Conservation (phyloP, 2,329 filamentous ascomycete genomes). For the Ploettnerulaceae sp. region DNA sequence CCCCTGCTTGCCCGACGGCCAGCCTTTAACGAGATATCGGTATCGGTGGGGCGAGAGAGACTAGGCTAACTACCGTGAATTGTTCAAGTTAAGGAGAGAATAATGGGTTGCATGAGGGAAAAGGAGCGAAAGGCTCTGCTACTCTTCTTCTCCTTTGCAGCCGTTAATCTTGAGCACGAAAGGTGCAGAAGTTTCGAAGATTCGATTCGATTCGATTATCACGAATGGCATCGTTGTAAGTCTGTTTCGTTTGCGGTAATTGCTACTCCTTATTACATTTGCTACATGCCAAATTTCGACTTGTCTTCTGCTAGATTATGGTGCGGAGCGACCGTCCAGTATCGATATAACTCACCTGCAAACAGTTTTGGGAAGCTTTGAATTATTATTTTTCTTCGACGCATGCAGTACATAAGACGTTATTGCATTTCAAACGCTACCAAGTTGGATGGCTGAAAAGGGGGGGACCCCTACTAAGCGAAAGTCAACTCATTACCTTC, state of each 20-base stretch:
- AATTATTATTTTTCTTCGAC: too few species aligned
- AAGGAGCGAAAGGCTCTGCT: constrained; percentile 4
- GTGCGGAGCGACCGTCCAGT: too few species aligned
- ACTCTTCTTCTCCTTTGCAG: background rate
- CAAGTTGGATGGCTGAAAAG: too few species aligned
- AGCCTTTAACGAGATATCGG: too few species aligned
- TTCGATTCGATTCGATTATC: constrained; percentile 38
- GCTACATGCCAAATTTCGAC: background rate
- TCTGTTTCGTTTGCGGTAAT: constrained; percentile 2
- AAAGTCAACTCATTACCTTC: background rate
- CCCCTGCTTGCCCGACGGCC: constrained; percentile 9
- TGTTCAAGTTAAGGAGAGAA: background rate
- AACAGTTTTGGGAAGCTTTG: too few species aligned
- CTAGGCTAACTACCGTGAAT: background rate
- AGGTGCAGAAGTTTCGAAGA: constrained; percentile 8
- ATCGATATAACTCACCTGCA: too few species aligned
- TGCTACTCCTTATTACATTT: background rate
- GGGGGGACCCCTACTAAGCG: background rate
- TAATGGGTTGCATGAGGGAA: background rate
- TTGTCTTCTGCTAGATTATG: background rate
- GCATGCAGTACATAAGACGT: too few species aligned
- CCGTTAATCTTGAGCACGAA: background rate
- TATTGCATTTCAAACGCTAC: too few species aligned
- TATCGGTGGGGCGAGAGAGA: background rate
- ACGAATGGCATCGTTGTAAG: constrained; percentile 40